A percentile compares a stretch with the other conserved stretches of the same genome.
Conservation (phyloP, 1,284 basidiomycete species). For the Fomitopsis schrenkii region DNA sequence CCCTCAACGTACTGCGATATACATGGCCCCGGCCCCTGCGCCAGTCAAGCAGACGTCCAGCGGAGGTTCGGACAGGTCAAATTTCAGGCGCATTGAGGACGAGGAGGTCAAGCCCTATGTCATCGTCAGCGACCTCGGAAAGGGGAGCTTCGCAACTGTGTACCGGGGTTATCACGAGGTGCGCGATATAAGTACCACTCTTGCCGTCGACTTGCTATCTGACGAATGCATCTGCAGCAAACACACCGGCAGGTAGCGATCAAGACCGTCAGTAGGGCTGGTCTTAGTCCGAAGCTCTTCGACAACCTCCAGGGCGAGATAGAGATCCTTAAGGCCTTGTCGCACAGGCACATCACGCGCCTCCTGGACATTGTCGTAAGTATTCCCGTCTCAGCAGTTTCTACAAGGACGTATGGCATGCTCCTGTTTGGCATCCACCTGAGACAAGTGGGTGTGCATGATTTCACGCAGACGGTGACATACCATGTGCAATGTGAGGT, state of each 20-base stretch:
- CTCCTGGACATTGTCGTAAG: slow-evolving; percentile 88
- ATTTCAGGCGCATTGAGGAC: slow-evolving; percentile 39
- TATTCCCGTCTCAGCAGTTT: background rate
- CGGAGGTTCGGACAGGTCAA: slow-evolving; percentile 9
- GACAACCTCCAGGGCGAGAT: slow-evolving; percentile 98
- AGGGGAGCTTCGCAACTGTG: slow-evolving; percentile 95
- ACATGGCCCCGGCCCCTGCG: slow-evolving; percentile 4
- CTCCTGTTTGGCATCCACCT: background rate
- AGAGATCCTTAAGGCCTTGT: slow-evolving; percentile 91
- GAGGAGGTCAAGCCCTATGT: slow-evolving; percentile 72
- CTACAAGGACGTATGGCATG: background rate
- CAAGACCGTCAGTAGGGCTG: slow-evolving; percentile 91
- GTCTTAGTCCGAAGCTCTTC: slow-evolving; percentile 88
- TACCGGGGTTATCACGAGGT: slow-evolving; percentile 91
- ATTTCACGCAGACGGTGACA: too few relatives aligned
- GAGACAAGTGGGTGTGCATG: too few relatives aligned
- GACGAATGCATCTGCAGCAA: slow-evolving; percentile 43
- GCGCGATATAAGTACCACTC: slow-evolving; percentile 24
- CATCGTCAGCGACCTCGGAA: slow-evolving; percentile 69
- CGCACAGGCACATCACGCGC: slow-evolving; percentile 91
- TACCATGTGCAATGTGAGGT: too few relatives aligned
- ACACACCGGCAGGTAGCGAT: slow-evolving; percentile 82
- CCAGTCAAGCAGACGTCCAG: slow-evolving; percentile 13
- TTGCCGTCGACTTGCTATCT: background rate
- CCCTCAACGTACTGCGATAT: background rate